These are phyloP conservation scores for Chrysoporthe cubensis DNA, from an alignment of 2,329 filamentous ascomycete species.

Conservation along the genomic window DNA sequence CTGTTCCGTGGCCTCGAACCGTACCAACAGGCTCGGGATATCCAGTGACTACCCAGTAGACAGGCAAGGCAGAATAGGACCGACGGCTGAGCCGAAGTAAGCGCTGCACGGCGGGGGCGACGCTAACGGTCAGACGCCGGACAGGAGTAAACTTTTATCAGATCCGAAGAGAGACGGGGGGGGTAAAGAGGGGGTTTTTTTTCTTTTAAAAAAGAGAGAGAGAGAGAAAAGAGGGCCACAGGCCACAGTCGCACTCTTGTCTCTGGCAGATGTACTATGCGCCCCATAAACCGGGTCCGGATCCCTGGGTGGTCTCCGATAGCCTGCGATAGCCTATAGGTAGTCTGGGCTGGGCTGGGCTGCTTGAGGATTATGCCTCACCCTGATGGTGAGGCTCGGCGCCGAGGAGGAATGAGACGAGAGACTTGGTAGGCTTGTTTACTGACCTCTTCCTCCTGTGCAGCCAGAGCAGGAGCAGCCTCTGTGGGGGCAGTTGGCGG, in stretches of 20 bases:
- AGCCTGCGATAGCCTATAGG: background rate
- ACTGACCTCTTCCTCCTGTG: too few relatives aligned
- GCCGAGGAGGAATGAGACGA: background rate
- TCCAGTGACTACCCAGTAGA: background rate
- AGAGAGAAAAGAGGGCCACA: background rate
- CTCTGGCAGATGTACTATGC: constrained; percentile 8
- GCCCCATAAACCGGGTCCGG: constrained; percentile 8
- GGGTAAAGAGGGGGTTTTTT: too few relatives aligned
- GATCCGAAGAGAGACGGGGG: constrained; percentile 21
- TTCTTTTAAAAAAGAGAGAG: background rate
- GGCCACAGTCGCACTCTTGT: constrained; percentile 13
- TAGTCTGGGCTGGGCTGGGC: background rate
- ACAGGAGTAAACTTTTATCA: constrained; percentile 18
- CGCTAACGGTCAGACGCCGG: constrained; percentile 1
- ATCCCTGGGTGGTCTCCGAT: background rate
- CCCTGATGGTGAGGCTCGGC: background rate
- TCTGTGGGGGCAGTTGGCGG: too few relatives aligned
- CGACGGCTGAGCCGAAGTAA: background rate
- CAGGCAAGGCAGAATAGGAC: background rate
- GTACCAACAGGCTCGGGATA: background rate
- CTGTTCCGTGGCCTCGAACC: background rate
- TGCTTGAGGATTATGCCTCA: background rate
- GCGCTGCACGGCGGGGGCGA: background rate
- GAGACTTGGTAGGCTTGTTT: background rate
- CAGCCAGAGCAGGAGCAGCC: too few relatives aligned